Conservation (phyloP, 1,139 yeast species). For the Blastobotrys apis region DNA sequence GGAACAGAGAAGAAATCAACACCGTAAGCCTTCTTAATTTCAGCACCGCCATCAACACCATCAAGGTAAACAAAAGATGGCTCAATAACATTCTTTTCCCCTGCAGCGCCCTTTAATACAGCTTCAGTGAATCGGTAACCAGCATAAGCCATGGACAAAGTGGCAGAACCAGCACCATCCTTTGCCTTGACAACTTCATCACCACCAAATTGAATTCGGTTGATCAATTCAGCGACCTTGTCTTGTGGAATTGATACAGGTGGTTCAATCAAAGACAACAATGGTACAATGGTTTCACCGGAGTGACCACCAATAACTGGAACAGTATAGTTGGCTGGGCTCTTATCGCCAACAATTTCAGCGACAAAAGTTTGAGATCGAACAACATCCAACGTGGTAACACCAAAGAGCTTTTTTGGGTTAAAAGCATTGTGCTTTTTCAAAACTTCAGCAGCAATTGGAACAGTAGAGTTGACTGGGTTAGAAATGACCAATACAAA, state of each 20-base stretch:
- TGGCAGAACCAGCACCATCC: slow-evolving; percentile 98
- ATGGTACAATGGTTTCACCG: slow-evolving; percentile 96
- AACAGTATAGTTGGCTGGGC: slow-evolving; percentile 46
- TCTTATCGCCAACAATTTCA: slow-evolving; percentile 59
- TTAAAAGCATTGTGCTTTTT: slow-evolving; percentile 82
- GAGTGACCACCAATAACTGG: slow-evolving; percentile 96
- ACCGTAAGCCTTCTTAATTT: slow-evolving; percentile 42
- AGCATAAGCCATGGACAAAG: slow-evolving; percentile 97
- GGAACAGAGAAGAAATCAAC: slow-evolving; percentile 90
- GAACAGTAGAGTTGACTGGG: slow-evolving; percentile 98
- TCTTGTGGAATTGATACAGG: slow-evolving; percentile 48
- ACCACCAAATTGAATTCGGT: slow-evolving; percentile 98
- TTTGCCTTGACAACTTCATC: slow-evolving; percentile 98
- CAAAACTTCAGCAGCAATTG: slow-evolving; percentile 93
- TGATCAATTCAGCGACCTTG: slow-evolving; percentile 62
- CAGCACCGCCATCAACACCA: slow-evolving; percentile 39
- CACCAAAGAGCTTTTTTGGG: slow-evolving; percentile 92
- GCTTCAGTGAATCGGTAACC: slow-evolving; percentile 93
- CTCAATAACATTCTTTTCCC: slow-evolving; percentile 67
- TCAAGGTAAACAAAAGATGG: slow-evolving; percentile 54
- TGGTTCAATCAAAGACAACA: slow-evolving; percentile 65
- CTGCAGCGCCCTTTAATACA: slow-evolving; percentile 58
- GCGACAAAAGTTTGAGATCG: slow-evolving; percentile 92
- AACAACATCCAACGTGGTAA: slow-evolving; percentile 91
- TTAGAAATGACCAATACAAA: slow-evolving; percentile 84